These are phyloP conservation scores for Macrophomina pseudophaseolina DNA, from an alignment of 2,329 filamentous ascomycete genomes.

Conservation along the genomic window DNA sequence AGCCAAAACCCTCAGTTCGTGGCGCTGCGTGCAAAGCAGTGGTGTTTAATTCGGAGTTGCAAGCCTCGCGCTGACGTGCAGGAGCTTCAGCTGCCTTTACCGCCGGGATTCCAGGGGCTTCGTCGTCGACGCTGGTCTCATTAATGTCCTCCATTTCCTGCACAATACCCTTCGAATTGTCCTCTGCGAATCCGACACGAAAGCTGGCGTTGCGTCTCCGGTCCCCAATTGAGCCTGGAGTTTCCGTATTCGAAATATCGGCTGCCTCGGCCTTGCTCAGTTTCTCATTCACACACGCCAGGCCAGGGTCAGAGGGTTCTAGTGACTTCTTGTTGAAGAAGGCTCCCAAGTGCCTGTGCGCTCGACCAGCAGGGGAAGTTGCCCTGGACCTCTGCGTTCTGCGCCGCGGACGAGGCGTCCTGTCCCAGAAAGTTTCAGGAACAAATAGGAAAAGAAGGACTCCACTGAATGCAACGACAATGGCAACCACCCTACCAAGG, in stretches of 20 bases:
- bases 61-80: too few relatives aligned
- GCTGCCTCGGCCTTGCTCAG: constrained; percentile 12
- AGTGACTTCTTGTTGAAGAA: constrained; percentile 8
- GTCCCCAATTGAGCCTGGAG: background rate
- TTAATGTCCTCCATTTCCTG: too few relatives aligned
- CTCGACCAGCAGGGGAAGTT: constrained; percentile 3
- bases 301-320: background rate
- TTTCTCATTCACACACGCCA: constrained; percentile 21
- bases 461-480: constrained; percentile 74
- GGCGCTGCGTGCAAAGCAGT: too few relatives aligned
- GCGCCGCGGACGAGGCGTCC: constrained; percentile 65
- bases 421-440: constrained; percentile 95
- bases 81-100: too few relatives aligned
- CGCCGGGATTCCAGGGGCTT: too few relatives aligned
- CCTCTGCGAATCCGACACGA: constrained; percentile 63
- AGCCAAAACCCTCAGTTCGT: too few relatives aligned
- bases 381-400: constrained; percentile 1
- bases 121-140: too few relatives aligned
- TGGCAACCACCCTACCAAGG: constrained; percentile 72
- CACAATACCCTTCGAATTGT: background rate
- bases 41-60: too few relatives aligned
- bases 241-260: background rate
- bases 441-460: constrained; percentile 85
- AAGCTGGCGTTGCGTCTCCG: constrained; percentile 33
- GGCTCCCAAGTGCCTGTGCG: constrained; percentile 24